A percentile compares a stretch with the other conserved stretches of the same genome.
These are phyloP conservation scores for Xylariaceae sp. DNA, from an alignment of 2,329 filamentous ascomycete genomes.

Conservation along the genomic window DNA sequence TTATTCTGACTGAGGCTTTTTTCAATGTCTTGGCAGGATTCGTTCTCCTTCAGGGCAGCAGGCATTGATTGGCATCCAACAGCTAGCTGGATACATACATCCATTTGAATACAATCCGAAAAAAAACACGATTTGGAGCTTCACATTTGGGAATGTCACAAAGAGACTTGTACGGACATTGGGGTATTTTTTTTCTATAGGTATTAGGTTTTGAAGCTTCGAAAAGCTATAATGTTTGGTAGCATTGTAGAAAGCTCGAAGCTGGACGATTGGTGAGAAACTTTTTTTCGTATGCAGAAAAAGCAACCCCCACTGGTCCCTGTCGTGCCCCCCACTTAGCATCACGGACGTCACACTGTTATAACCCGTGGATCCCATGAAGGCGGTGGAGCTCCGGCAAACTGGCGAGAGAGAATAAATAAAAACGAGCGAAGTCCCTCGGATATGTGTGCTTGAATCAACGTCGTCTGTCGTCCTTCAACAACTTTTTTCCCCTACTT, in stretches of 20 bases:
- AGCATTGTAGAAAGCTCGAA: too few relatives aligned
- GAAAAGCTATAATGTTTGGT: too few relatives aligned
- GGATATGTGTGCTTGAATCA: slow-evolving; percentile 12
- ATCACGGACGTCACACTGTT: slow-evolving; percentile 19
- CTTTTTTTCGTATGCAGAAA: not conserved
- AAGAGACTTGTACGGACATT: too few relatives aligned
- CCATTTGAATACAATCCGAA: not conserved
- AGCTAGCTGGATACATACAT: not conserved
- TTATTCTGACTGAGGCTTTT: not conserved
- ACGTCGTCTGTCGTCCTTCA: slow-evolving; percentile 5
- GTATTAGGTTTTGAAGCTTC: too few relatives aligned
- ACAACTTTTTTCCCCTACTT: too few relatives aligned
- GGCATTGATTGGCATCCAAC: too few relatives aligned
- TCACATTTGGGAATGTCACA: too few relatives aligned
- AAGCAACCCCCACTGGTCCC: slow-evolving; percentile 11
- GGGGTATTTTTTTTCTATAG: too few relatives aligned
- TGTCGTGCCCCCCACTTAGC: slow-evolving; percentile 12
- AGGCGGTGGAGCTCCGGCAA: slow-evolving; percentile 20
- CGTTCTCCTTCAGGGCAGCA: too few relatives aligned
- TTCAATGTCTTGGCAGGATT: not conserved
- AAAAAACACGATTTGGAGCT: too few relatives aligned
- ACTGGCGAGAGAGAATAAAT: slow-evolving; percentile 17
- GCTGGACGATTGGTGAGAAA: not conserved
- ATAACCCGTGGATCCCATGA: slow-evolving; percentile 12
- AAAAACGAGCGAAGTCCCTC: slow-evolving; percentile 21